Evolutionary conservation across 2,329 filamentous ascomycete genomes (phyloP), one percentile per base, ranked within the genome.

Genomic region (Claviceps pazoutovae): DNA sequence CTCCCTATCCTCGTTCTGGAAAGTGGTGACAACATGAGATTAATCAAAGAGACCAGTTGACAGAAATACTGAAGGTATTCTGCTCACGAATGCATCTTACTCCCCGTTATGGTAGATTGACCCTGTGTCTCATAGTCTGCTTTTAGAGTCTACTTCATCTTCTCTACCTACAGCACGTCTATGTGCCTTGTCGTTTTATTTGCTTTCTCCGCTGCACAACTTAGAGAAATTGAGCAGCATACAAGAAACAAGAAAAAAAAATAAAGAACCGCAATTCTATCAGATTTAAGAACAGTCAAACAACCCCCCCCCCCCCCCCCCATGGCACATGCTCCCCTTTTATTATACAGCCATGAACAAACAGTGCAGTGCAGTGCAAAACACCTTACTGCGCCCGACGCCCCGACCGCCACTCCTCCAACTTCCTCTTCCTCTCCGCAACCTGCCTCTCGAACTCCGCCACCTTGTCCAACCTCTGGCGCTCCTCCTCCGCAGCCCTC

Each of bases 361-460:
- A 6, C 19, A 23, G 42, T 44, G 42, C 42, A 6, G 21, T 11
- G 30, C 30, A 30, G 26, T 30, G 3, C 26, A 16, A 4, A 6
- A 13, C 16, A 34, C 43, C 36, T 39, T 56, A 55, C 47, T 54
- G 51, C 8, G 55, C 52, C 37, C 48, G 49, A 56, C 64, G 61
- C 38, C 68, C 68, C 48, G 67, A 58, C 48, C 68, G 64, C 73
- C 74, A 75, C 55, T 70, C 68, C 61, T 71, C 65, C 56, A 79
- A 62, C 62, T 72, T 69, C 60, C 66, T 67, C 56, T 68, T 68
- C 57, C 72, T 68, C 65, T 75, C 76, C 59, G 73, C 71, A 21
- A 82, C 62, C 65, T 76, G 75, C 57, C 71, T 70, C 71, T 83
- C 80, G 59, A 82, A 76, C 63, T 76, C 78, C 43, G 70, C 76